Percentiles rank a stretch among this genome's conserved stretches.
phyloP scores from a whole-genome alignment of 768 basidiomycete genomes.

The Mrakia blollopis region DNA sequence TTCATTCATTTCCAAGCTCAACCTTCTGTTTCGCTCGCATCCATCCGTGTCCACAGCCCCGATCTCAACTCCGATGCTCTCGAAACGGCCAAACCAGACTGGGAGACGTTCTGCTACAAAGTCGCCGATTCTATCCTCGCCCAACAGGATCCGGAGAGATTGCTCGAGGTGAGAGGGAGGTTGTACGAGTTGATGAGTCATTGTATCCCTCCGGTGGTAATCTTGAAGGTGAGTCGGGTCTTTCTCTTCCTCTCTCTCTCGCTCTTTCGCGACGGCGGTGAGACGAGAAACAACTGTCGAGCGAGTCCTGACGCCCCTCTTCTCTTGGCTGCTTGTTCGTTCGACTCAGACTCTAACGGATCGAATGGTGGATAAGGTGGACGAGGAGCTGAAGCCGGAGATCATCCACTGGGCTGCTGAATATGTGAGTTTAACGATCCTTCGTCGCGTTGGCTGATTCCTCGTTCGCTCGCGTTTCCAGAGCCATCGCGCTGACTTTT shows the following conservation, averaged over 20 bases:
- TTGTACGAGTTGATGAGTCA: slow-evolving; percentile 93
- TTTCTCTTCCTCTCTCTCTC: too few species aligned
- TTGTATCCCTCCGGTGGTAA: slow-evolving; percentile 88
- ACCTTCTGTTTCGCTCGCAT: not conserved
- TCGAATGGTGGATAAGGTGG: slow-evolving; percentile 75
- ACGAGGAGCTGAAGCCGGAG: slow-evolving; percentile 83
- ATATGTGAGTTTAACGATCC: slow-evolving; percentile 58
- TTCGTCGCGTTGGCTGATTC: slow-evolving; percentile 19
- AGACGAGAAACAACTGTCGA: not conserved
- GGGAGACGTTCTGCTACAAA: slow-evolving; percentile 94
- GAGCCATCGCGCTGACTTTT: too few species aligned
- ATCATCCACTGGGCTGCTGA: slow-evolving; percentile 98
- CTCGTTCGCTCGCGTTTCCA: not conserved
- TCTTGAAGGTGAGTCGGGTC: slow-evolving; percentile 66
- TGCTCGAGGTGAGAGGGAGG: slow-evolving; percentile 88
- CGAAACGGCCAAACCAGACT: slow-evolving; percentile 92
- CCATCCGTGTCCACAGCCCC: too few species aligned
- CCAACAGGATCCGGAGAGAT: slow-evolving; percentile 80
- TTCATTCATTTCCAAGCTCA: not conserved
- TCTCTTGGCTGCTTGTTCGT: slow-evolving; percentile 18
- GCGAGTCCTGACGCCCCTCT: not conserved
- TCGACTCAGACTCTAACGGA: slow-evolving; percentile 75
- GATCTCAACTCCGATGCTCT: slow-evolving; percentile 57
- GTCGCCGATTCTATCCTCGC: slow-evolving; percentile 82
- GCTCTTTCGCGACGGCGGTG: not conserved